Percentiles rank a stretch among this genome's conserved stretches.
Conservation (phyloP, 768 basidiomycete genomes). For the Rhizopogon vinicolor region DNA sequence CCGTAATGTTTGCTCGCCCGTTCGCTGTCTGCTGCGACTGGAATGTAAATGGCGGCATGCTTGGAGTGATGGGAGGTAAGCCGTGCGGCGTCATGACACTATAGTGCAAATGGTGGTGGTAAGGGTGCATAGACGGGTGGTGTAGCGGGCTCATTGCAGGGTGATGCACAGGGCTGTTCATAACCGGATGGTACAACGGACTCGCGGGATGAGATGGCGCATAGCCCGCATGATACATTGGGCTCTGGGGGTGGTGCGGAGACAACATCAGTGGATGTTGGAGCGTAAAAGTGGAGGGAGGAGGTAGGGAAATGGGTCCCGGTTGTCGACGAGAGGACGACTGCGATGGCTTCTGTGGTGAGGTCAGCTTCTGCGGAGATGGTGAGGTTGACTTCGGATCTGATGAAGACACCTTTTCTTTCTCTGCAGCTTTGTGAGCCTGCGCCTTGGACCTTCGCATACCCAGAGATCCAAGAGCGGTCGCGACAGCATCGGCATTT, state of each 20-base stretch:
- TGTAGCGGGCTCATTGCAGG: slow-evolving; percentile 16
- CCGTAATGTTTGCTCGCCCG: slow-evolving; percentile 1
- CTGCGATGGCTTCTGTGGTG: slow-evolving; percentile 10
- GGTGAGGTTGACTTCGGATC: slow-evolving; percentile 15
- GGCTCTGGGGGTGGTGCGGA: slow-evolving; percentile 33
- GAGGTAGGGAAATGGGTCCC: slow-evolving; percentile 66
- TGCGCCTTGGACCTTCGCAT: slow-evolving; percentile 24
- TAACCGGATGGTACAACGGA: slow-evolving; percentile 36
- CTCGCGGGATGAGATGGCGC: slow-evolving; percentile 22
- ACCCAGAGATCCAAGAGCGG: slow-evolving; percentile 23
- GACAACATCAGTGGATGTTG: slow-evolving; percentile 31
- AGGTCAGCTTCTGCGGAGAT: not conserved
- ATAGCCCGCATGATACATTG: slow-evolving; percentile 34
- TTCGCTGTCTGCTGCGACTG: slow-evolving; percentile 34
- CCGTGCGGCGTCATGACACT: slow-evolving; percentile 66
- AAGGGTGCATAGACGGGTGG: slow-evolving; percentile 24
- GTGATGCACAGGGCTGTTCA: slow-evolving; percentile 27
- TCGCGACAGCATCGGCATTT: slow-evolving; percentile 10
- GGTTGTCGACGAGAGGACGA: slow-evolving; percentile 48
- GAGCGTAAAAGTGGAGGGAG: slow-evolving; percentile 44
- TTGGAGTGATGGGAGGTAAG: slow-evolving; percentile 91
- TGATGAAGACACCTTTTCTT: slow-evolving; percentile 6
- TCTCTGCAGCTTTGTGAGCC: slow-evolving; percentile 20
- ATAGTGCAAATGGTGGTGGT: slow-evolving; percentile 20
- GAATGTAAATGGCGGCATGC: slow-evolving; percentile 95